A percentile compares a stretch with the other conserved stretches of the same genome.
Conservation (phyloP, 2,329 filamentous ascomycete species). For the Elsinoe perseae region DNA sequence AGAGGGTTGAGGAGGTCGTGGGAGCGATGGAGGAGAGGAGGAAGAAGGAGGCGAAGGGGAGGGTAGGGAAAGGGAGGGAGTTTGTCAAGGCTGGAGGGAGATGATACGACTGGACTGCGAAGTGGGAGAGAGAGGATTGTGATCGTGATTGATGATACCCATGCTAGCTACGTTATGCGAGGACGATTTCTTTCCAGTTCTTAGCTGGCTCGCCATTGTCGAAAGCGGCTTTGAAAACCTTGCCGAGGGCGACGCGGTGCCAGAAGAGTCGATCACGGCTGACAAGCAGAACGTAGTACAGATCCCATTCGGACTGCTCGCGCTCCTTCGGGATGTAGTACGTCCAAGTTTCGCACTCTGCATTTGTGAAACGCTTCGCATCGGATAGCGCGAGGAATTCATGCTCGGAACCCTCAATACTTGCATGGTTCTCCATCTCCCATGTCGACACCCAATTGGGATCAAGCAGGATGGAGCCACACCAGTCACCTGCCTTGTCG, state of each 20-base stretch:
- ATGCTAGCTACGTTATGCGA: not conserved
- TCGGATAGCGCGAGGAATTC: slow-evolving; percentile 32
- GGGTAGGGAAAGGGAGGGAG: not conserved
- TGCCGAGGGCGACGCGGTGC: slow-evolving; percentile 29
- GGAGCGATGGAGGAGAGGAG: slow-evolving; percentile 13
- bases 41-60: not conserved
- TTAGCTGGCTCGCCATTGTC: slow-evolving; percentile 12
- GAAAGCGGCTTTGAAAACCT: slow-evolving; percentile 31
- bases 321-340: slow-evolving; percentile 32
- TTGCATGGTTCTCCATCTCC: slow-evolving; percentile 19
- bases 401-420: slow-evolving; percentile 10
- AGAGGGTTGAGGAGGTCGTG: slow-evolving; percentile 18
- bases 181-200: slow-evolving; percentile 25
- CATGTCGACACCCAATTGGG: not conserved
- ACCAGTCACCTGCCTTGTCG: slow-evolving; percentile 29
- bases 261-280: slow-evolving; percentile 22
- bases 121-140: not conserved
- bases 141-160: not conserved
- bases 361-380: slow-evolving; percentile 28
- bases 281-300: slow-evolving; percentile 31
- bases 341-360: slow-evolving; percentile 30
- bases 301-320: slow-evolving; percentile 29
- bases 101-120: not conserved
- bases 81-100: slow-evolving; percentile 5
- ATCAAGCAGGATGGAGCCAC: slow-evolving; percentile 27